Base-by-base conservation (phyloP, 108 stramenopile species). In the Pseudonitzschia multistriata region DNA sequence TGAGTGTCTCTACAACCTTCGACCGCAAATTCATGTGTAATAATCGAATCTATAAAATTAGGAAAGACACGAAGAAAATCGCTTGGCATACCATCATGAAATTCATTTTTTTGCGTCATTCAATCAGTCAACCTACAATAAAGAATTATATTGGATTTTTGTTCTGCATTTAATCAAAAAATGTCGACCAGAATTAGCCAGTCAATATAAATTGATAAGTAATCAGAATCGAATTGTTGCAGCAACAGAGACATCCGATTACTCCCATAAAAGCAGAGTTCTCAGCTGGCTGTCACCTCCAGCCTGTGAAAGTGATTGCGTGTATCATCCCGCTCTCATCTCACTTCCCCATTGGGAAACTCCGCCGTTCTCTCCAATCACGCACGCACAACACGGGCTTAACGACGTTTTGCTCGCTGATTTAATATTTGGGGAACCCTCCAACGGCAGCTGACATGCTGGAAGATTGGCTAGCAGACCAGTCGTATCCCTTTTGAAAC, bases 401-500 rank as follows among this genome's bases (percentile, higher is more conserved):
- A n/a, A n/a, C n/a, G n/a, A n/a, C n/a, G n/a, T n/a, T n/a, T n/a
- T n/a, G n/a, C n/a, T n/a, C n/a, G n/a, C n/a, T n/a, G n/a, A n/a
- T 25, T 52, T 52, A 52, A 34, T 76, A 76, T n/a, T 52, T 65
- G 25, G 75, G 75, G 36, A 76, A 76, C 3, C 75, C 76, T 19
- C 76, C 76, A 30, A 50, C 62, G 8, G 59, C 29, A n/a, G 76
- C 54, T 52, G 31, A 55, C 29, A 72, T 54, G 19, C 56, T 70
- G 11, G 76, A 70, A 15, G 25, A n/a, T 11, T 24, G 50, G 13
- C 76, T 71, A 47, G 47, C 11, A 50, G 15, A 24, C 62, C 62
- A 72, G 27, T 35, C 60, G 49, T 61, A 66, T 40, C 78, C 73
- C 11, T 34, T 35, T 29, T 74, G 30, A 62, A 89, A 90, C 2